Evolutionary conservation across 768 basidiomycete species (phyloP), one percentile per base, ranked within the genome.

Genomic region (Rhizopogon vinicolor): DNA sequence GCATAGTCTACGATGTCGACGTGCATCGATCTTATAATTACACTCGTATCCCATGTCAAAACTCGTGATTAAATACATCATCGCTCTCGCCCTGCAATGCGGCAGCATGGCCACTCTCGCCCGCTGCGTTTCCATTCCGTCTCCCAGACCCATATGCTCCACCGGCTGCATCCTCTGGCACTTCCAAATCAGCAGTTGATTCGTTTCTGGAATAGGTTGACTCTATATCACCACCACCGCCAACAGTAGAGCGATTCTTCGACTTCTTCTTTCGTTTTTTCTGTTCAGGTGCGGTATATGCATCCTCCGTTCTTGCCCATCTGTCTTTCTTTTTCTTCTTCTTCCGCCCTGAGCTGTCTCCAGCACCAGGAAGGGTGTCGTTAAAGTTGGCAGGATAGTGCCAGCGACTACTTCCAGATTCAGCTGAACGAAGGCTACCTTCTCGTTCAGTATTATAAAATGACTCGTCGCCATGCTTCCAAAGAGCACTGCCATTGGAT

Each of bases 261-360:
- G 80, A 81, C 72, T 81, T 85, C 74, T 84, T 88, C 77, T 81
- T 88, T 58, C 74, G 80, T 74, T 81, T 89, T 57, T 66, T 81
- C 63, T 81, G 72, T 48, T 74, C 75, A 1, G 63, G 51, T 19
- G 67, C 60, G 2, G 74, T 75, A 63, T 92, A 87, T 35, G 91
- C 91, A 67, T 93, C 91, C 70, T 91, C 89, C 33, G 91, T 92
- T 69, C 87, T 78, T 56, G 86, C 90, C 87, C 87, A 93, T 55
- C 91, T 76, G 63, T 93, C 91, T 70, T 93, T 92, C 80, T 91
- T 93, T 51, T 82, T 81, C 62, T 85, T 86, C 72, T 87, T 84
- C 72, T 83, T 87, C 71, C 75, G 81, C 59, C 70, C 74, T 53
- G 60, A 56, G 28, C 57, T 58, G 53, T 76, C 75, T 58, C 75